phyloP scores from a whole-genome alignment of 441 rosid species.

The Capsella rubella region DNA sequence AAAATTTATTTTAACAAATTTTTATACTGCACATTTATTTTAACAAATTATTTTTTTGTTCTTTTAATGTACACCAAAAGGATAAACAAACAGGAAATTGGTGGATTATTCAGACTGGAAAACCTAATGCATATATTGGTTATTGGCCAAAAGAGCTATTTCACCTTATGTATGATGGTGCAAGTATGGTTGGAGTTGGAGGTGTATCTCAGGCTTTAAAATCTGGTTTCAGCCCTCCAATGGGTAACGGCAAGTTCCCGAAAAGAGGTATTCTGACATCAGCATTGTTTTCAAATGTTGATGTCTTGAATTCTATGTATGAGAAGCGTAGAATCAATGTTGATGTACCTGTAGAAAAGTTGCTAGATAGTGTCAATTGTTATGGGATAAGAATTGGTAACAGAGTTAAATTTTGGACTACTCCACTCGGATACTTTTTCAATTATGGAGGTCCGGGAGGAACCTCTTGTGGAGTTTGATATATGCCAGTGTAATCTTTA shows the following conservation, averaged over 20 bases:
- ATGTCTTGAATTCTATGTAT: background rate
- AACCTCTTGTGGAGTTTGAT: background rate
- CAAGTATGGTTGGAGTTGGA: background rate
- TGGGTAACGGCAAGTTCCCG: slow-evolving; percentile 5
- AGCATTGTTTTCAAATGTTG: background rate
- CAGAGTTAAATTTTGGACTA: background rate
- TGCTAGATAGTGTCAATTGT: background rate
- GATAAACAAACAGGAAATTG: background rate
- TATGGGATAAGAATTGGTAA: slow-evolving; percentile 9
- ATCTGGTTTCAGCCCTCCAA: slow-evolving; percentile 1
- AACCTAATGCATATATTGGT: background rate
- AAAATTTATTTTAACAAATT: too few species aligned
- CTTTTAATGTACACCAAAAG: background rate
- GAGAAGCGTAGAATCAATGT: background rate
- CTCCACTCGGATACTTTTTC: background rate
- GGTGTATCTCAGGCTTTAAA: background rate
- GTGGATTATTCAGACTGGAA: background rate
- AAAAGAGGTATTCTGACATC: background rate
- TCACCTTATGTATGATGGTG: background rate
- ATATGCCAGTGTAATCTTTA: too few species aligned
- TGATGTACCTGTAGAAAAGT: background rate
- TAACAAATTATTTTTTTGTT: background rate
- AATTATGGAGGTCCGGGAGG: slow-evolving; percentile 16
- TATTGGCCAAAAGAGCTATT: slow-evolving; percentile 15
- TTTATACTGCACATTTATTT: background rate